Conservation (phyloP, 1,139 yeast species). For the Waltiozyma sp. region DNA sequence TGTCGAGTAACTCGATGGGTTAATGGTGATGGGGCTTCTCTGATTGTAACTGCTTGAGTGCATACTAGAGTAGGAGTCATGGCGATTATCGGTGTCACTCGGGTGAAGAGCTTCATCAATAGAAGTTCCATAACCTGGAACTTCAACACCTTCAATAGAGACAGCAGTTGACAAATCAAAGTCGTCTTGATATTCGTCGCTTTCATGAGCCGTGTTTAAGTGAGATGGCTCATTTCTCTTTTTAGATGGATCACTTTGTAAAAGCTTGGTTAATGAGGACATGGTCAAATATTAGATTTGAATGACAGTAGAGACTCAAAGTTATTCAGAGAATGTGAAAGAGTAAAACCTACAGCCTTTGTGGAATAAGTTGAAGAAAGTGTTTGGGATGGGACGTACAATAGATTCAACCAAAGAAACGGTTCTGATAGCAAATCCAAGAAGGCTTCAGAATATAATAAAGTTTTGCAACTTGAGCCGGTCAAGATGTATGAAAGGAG, state of each 20-base stretch:
- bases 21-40: conserved; percentile 17
- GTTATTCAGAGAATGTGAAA: too few species aligned
- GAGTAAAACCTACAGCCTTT: too few species aligned
- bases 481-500: too few species aligned
- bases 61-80: conserved; percentile 1
- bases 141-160: conserved; percentile 20
- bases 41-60: conserved; percentile 7
- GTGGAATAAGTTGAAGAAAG: too few species aligned
- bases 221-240: conserved; percentile 3
- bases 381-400: too few species aligned
- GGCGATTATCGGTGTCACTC: background rate
- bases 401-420: too few species aligned
- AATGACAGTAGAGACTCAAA: too few species aligned
- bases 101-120: background rate
- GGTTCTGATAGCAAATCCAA: too few species aligned
- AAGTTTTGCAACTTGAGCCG: too few species aligned
- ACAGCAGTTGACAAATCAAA: conserved; percentile 14
- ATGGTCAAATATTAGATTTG: conserved; percentile 3
- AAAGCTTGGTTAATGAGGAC: conserved; percentile 17
- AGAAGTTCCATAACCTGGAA: conserved; percentile 9
- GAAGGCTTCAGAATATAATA: too few species aligned
- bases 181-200: conserved; percentile 5
- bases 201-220: conserved; percentile 2
- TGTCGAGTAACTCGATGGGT: conserved; percentile 10
- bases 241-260: conserved; percentile 15